Evolutionary conservation across 2,329 filamentous ascomycete genomes (phyloP).

Genomic region (Neophaeococcomyces aloes): DNA sequence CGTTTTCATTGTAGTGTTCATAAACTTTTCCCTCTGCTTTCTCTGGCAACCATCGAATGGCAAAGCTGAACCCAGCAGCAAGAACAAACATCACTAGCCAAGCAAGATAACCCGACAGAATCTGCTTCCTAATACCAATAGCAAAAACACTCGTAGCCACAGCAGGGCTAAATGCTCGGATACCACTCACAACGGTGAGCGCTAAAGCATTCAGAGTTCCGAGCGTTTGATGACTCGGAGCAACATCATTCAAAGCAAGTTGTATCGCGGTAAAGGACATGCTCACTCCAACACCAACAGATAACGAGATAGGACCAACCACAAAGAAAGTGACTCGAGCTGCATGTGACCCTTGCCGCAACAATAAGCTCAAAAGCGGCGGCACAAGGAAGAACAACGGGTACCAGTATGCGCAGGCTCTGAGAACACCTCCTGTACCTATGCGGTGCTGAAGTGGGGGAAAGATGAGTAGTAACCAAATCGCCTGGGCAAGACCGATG

Average conservation of each 20-base stretch:
- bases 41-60: slow-evolving; percentile 27
- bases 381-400: slow-evolving; percentile 51
- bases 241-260: slow-evolving; percentile 63
- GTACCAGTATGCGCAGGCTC: slow-evolving; percentile 47
- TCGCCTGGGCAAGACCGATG: slow-evolving; percentile 55
- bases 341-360: slow-evolving; percentile 29
- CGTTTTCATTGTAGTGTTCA: not conserved
- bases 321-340: slow-evolving; percentile 46
- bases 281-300: slow-evolving; percentile 51
- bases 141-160: slow-evolving; percentile 59
- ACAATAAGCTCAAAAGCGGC: slow-evolving; percentile 48
- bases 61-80: slow-evolving; percentile 27
- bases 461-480: slow-evolving; percentile 62
- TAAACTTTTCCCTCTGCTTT: slow-evolving; percentile 15
- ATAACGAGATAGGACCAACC: slow-evolving; percentile 34
- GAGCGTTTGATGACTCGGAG: slow-evolving; percentile 53
- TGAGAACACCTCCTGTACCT: slow-evolving; percentile 57
- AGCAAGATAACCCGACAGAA: slow-evolving; percentile 54
- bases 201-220: slow-evolving; percentile 62
- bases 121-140: slow-evolving; percentile 50
- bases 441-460: slow-evolving; percentile 54
- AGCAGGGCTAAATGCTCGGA: slow-evolving; percentile 57
- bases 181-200: slow-evolving; percentile 49
- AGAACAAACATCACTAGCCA: slow-evolving; percentile 48
- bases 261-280: slow-evolving; percentile 62